Conservation (phyloP, 208 protist genomes). For the Leishmania martiniquensis region DNA sequence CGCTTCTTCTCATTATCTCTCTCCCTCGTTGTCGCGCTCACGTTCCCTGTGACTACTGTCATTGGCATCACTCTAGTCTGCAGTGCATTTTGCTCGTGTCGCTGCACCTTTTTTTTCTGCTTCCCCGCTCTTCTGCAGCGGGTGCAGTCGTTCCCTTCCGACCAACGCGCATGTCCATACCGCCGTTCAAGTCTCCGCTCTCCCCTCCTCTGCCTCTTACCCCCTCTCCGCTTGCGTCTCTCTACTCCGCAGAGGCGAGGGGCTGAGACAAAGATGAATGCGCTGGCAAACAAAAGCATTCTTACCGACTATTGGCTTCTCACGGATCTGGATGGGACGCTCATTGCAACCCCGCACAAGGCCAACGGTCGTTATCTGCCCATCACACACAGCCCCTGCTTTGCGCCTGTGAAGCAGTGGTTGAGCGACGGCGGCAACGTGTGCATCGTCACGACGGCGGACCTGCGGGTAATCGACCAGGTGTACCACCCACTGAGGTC, state of each 20-base stretch:
- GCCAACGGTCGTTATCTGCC: conserved; percentile 75
- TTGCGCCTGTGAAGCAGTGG: conserved; percentile 57
- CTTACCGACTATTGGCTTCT: conserved; percentile 75
- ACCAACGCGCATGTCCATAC: too few species aligned
- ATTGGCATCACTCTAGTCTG: not conserved
- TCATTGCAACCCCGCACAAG: conserved; percentile 87
- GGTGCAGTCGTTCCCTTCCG: too few species aligned
- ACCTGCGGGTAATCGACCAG: conserved; percentile 71
- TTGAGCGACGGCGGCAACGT: conserved; percentile 74
- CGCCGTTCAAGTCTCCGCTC: too few species aligned
- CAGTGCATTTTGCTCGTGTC: not conserved
- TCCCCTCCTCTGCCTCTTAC: not conserved
- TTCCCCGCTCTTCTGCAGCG: too few species aligned
- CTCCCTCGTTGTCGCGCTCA: not conserved
- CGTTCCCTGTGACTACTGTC: not conserved
- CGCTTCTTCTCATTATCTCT: not conserved
- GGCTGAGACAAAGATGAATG: not conserved
- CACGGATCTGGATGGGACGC: conserved; percentile 81
- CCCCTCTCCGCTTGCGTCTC: not conserved
- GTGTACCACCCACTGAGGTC: conserved; percentile 63
- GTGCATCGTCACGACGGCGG: conserved; percentile 84
- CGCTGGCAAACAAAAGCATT: conserved; percentile 24
- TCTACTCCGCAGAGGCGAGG: not conserved
- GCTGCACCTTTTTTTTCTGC: too few species aligned
- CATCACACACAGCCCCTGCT: conserved; percentile 68